phyloP scores from a whole-genome alignment of 441 rosid genomes.

The Gossypium gossypioides region DNA sequence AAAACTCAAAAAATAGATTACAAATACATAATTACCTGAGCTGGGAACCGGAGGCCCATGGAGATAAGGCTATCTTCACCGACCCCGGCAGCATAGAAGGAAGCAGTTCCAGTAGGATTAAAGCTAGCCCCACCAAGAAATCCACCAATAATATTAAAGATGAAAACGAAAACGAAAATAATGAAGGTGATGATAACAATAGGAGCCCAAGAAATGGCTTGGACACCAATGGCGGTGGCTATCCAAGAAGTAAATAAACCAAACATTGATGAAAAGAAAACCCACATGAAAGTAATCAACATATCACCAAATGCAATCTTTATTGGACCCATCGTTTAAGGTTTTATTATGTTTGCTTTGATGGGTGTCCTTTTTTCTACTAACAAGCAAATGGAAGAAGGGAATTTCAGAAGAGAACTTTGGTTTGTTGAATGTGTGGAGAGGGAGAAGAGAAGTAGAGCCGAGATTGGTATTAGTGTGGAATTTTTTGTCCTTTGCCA shows the following conservation, averaged over 20 bases:
- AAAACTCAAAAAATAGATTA: background rate
- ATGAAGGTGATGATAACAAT: conserved; percentile 39
- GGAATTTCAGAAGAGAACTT: background rate
- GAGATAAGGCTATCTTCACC: conserved; percentile 66
- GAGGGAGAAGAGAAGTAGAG: background rate
- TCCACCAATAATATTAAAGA: conserved; percentile 44
- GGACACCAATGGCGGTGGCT: conserved; percentile 39
- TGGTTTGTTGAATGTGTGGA: background rate
- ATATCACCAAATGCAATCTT: conserved; percentile 60
- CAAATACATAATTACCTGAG: conserved; percentile 45
- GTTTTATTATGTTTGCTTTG: background rate
- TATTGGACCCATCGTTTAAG: conserved; percentile 46
- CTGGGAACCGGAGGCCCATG: conserved; percentile 77
- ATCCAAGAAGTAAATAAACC: conserved; percentile 51
- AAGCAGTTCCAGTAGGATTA: conserved; percentile 69
- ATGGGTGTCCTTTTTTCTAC: background rate
- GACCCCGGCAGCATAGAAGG: conserved; percentile 75
- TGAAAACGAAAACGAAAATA: conserved; percentile 48
- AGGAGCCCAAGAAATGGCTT: conserved; percentile 39
- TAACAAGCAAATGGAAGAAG: background rate
- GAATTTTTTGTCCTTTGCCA: background rate
- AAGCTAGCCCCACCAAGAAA: conserved; percentile 82
- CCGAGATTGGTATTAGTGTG: background rate
- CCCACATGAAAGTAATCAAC: conserved; percentile 63
- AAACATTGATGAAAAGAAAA: conserved; percentile 59